Conservation (phyloP, 495 filamentous ascomycete genomes). For the Lepidopterella palustris region DNA sequence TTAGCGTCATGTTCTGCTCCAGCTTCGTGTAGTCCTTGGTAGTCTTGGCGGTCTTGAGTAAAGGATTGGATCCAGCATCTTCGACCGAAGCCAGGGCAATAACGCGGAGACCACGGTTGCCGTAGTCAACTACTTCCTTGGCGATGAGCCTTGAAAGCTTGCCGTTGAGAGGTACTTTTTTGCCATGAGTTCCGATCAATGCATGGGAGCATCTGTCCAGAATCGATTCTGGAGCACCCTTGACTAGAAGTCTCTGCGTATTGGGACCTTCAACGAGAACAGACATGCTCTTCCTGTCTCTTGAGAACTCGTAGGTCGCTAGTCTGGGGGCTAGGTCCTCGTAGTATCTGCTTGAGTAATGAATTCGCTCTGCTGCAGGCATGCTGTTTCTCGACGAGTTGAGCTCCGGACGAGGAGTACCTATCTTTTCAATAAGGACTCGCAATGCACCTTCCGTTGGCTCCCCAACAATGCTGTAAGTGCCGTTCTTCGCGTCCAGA, state of each 20-base stretch:
- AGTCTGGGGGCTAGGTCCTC: slow-evolving; percentile 66
- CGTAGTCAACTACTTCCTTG: slow-evolving; percentile 78
- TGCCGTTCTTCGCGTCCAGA: slow-evolving; percentile 64
- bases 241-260: slow-evolving; percentile 79
- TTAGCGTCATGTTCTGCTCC: slow-evolving; percentile 87
- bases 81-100: slow-evolving; percentile 85
- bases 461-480: slow-evolving; percentile 84
- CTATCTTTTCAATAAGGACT: slow-evolving; percentile 91
- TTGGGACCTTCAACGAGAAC: slow-evolving; percentile 68
- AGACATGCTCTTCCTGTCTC: slow-evolving; percentile 99
- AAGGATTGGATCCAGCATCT: slow-evolving; percentile 59
- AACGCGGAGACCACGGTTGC: slow-evolving; percentile 85
- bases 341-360: slow-evolving; percentile 78
- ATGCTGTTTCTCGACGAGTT: slow-evolving; percentile 49
- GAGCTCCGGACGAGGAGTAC: slow-evolving; percentile 53
- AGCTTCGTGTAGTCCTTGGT: slow-evolving; percentile 76
- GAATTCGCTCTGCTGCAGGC: slow-evolving; percentile 53
- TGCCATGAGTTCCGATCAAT: slow-evolving; percentile 67
- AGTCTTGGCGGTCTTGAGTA: slow-evolving; percentile 67
- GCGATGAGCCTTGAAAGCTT: slow-evolving; percentile 61
- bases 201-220: slow-evolving; percentile 82
- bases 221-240: slow-evolving; percentile 92
- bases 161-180: slow-evolving; percentile 60
- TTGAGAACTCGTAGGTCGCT: slow-evolving; percentile 93
- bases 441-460: slow-evolving; percentile 92